Percentiles rank a stretch among this genome's conserved stretches.
These are phyloP conservation scores for Papiliotrema nemorosa DNA, from an alignment of 1,284 basidiomycete species.

Conservation along the genomic window DNA sequence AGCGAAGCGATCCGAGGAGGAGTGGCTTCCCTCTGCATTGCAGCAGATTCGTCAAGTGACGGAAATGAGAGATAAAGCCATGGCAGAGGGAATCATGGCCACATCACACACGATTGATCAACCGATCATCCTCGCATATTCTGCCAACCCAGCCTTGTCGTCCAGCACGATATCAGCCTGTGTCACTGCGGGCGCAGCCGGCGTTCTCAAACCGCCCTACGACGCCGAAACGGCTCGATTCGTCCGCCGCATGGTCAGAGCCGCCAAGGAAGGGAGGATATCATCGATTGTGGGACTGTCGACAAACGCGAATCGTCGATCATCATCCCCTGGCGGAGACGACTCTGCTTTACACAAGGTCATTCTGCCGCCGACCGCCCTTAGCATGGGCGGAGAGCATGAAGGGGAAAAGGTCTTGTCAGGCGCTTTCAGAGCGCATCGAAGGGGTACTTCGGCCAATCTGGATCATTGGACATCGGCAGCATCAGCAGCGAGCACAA, in stretches of 20 bases:
- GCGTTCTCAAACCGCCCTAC: slow-evolving; percentile 46
- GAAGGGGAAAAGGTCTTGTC: slow-evolving; percentile 39
- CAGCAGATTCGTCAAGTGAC: slow-evolving; percentile 30
- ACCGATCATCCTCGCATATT: slow-evolving; percentile 44
- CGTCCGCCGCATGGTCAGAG: slow-evolving; percentile 28
- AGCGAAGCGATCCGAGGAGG: slow-evolving; percentile 40
- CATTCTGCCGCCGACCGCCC: slow-evolving; percentile 39
- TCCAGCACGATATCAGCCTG: slow-evolving; percentile 33
- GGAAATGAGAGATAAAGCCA: slow-evolving; percentile 22
- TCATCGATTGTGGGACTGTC: slow-evolving; percentile 11
- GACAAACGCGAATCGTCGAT: neutral
- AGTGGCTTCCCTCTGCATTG: slow-evolving; percentile 41
- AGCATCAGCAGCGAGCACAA: neutral
- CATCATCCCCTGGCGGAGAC: neutral
- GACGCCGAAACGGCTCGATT: slow-evolving; percentile 23
- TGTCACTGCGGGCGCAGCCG: slow-evolving; percentile 39
- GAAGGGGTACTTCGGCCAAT: neutral
- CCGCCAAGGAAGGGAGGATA: slow-evolving; percentile 24
- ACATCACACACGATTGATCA: neutral
- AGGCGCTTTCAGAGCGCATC: slow-evolving; percentile 10
- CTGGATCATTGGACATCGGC: neutral
- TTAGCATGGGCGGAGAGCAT: slow-evolving; percentile 36
- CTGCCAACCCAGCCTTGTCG: slow-evolving; percentile 38
- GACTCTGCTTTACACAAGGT: slow-evolving; percentile 23
- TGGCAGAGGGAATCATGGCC: neutral